Evolutionary conservation across 202 grass and related monocot genomes (phyloP).

Genomic region (Panicum virgatum): DNA sequence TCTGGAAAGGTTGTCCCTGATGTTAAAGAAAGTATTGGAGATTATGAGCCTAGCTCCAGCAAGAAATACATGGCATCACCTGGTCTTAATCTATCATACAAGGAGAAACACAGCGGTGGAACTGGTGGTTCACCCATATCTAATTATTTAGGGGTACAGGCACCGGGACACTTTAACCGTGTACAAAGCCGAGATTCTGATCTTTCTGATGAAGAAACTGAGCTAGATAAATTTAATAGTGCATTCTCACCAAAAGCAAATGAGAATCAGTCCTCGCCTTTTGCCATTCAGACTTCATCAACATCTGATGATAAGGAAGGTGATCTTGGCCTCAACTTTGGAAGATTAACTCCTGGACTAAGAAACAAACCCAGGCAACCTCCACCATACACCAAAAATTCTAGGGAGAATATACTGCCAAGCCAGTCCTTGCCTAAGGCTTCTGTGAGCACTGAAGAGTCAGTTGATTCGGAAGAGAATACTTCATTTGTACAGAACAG

Average conservation of each 20-base stretch:
- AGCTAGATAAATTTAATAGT: slow-evolving; percentile 18
- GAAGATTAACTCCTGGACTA: slow-evolving; percentile 77
- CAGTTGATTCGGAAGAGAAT: slow-evolving; percentile 32
- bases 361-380: slow-evolving; percentile 60
- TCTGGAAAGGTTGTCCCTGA: slow-evolving; percentile 23
- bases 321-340: slow-evolving; percentile 54
- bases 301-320: slow-evolving; percentile 43
- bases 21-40: slow-evolving; percentile 36
- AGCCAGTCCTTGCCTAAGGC: slow-evolving; percentile 41
- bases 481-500: slow-evolving; percentile 14
- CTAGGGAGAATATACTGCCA: slow-evolving; percentile 31
- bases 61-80: slow-evolving; percentile 29
- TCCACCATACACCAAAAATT: slow-evolving; percentile 50
- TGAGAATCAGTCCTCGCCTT: slow-evolving; percentile 43
- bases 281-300: slow-evolving; percentile 27
- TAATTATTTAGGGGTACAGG: slow-evolving; percentile 22
- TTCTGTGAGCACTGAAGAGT: slow-evolving; percentile 40
- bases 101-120: slow-evolving; percentile 12
- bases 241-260: slow-evolving; percentile 32
- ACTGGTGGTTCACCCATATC: slow-evolving; percentile 22
- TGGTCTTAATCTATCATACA: slow-evolving; percentile 32
- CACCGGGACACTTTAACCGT: background rate
- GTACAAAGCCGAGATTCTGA: slow-evolving; percentile 42
- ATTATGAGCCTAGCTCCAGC: slow-evolving; percentile 38
- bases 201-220: slow-evolving; percentile 40